Base-by-base conservation (phyloP, 495 filamentous ascomycete species). In the Hypoxylon fuscum region DNA sequence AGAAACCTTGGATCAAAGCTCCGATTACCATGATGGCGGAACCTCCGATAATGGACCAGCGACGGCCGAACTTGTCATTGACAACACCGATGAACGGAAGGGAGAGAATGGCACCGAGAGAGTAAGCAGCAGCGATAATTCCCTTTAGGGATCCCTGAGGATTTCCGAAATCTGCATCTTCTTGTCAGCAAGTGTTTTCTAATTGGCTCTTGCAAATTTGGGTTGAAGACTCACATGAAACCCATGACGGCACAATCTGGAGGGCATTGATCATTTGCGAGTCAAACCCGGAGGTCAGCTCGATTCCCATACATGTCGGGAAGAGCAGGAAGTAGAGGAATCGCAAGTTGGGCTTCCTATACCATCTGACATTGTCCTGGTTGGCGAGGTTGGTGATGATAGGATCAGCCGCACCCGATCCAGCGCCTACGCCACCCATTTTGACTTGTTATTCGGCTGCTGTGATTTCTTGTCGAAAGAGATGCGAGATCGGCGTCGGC, bases 241-340 rank as follows among this genome's bases (percentile, higher is more conserved):
- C 75, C 85, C 83, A 88, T 14, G 79, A 77, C 14, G 76, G 69
- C 15, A 87, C 80, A 44, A 83, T 85, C 66, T 89, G 83, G 8
- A 88, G 73, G 3, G 81, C 80, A 66, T 87, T 89, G 76, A 87
- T 87, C 71, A 88, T 85, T 56, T 83, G 83, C 12, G 81, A 84
- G 68, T 88, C 84, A 61, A 87, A 88, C 3, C 86, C 85, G 14
- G 85, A 88, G 0, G 87, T 90, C 76, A 86, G 84, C 68, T 88
- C 87, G 42, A 87, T 83, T 3, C 87, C 88, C 71, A 89, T 82
- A 50, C 78, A 84, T 0, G 85, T 81, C 3, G 86, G 86, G 59
- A 88, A 80, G 62, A 90, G 76, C 29, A 88, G 64, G n/a, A 87
- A 66, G 64, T 90, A 90, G 29, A 90, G 74, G 34, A 65, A 55